Conservation (phyloP, 176 grass and related monocot genomes). For the Oryza officinalis region DNA sequence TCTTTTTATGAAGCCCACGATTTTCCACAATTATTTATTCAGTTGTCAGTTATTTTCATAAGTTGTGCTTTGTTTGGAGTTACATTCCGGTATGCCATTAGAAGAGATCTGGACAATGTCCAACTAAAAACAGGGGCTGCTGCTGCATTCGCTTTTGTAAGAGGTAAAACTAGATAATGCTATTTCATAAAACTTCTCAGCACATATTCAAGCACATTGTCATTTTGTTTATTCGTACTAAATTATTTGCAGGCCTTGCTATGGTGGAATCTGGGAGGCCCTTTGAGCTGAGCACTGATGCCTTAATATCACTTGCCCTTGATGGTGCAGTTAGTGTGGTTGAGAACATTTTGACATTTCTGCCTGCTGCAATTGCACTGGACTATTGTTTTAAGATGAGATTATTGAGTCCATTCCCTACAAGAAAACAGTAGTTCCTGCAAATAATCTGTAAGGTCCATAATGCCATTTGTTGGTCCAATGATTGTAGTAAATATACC, state of each 20-base stretch:
- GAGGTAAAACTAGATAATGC: conserved; percentile 52
- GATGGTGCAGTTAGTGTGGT: conserved; percentile 58
- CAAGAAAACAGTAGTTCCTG: conserved; percentile 52
- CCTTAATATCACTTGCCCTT: conserved; percentile 50
- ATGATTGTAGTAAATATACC: conserved; percentile 34
- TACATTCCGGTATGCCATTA: conserved; percentile 76
- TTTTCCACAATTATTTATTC: conserved; percentile 59
- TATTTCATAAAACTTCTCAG: conserved; percentile 29
- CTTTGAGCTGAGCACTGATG: conserved; percentile 60
- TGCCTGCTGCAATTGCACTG: conserved; percentile 77
- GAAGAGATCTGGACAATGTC: conserved; percentile 80
- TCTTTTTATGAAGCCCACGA: conserved; percentile 64
- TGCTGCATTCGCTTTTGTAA: conserved; percentile 72
- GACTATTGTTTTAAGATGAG: conserved; percentile 92
- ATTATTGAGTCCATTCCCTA: conserved; percentile 82
- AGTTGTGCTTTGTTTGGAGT: conserved; percentile 83
- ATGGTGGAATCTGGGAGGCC: conserved; percentile 47
- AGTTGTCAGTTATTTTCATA: conserved; percentile 53
- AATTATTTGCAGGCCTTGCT: conserved; percentile 70
- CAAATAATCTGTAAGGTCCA: conserved; percentile 19
- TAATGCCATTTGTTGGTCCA: neutral
- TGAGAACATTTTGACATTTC: conserved; percentile 79
- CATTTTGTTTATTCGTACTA: conserved; percentile 28
- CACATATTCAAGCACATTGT: neutral
- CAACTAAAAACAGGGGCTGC: conserved; percentile 75